These are phyloP conservation scores for Phragmites australis DNA, from an alignment of 176 grass and related monocot genomes.

Conservation along the genomic window DNA sequence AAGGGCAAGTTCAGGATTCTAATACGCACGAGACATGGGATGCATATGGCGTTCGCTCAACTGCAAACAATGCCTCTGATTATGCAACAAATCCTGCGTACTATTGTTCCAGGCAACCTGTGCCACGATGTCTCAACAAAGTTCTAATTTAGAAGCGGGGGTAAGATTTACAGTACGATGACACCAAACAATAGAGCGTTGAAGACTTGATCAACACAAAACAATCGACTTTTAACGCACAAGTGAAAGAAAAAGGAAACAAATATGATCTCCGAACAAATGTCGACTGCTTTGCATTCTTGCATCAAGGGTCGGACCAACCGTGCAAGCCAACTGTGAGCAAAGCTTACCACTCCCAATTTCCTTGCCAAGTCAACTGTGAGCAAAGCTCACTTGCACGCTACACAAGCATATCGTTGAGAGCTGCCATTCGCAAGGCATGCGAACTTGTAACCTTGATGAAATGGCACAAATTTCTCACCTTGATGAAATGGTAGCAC, in stretches of 20 bases:
- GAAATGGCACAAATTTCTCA: background rate
- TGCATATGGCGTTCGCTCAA: too few relatives aligned
- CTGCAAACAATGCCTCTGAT: background rate
- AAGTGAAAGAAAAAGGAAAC: background rate
- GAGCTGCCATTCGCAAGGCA: too few relatives aligned
- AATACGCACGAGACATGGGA: too few relatives aligned
- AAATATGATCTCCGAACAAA: background rate
- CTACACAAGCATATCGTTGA: too few relatives aligned
- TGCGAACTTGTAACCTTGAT: too few relatives aligned
- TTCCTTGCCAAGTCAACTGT: slow-evolving; percentile 1
- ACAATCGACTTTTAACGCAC: background rate
- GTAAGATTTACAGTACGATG: background rate
- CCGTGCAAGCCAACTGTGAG: background rate
- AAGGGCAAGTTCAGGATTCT: too few relatives aligned
- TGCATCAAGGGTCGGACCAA: background rate
- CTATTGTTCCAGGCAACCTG: background rate
- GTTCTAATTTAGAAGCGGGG: background rate
- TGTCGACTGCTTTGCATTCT: background rate
- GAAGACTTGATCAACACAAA: too few relatives aligned
- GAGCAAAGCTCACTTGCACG: too few relatives aligned
- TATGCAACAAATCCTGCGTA: background rate
- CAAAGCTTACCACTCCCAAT: background rate
- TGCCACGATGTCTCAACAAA: too few relatives aligned
- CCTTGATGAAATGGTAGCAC: background rate
- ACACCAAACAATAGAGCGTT: background rate